Percentiles rank a stretch among this genome's conserved stretches.
Conservation (phyloP, 768 basidiomycete genomes). For the Trametes cinnabarina region DNA sequence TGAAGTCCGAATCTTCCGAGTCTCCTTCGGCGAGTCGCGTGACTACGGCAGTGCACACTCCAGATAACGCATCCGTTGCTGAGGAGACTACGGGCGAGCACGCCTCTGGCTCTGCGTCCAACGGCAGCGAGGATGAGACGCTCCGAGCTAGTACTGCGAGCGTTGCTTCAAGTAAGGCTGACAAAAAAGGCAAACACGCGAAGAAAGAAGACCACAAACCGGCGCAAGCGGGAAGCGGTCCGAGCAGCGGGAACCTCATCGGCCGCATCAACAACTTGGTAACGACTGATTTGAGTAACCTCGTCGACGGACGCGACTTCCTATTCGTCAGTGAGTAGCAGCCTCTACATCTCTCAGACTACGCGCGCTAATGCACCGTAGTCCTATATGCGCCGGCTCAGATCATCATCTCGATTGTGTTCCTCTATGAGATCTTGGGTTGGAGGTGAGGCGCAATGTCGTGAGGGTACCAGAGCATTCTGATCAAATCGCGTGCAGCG, state of each 20-base stretch:
- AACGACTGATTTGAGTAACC: conserved; percentile 52
- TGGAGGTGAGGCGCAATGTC: conserved; percentile 38
- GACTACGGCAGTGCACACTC: conserved; percentile 26
- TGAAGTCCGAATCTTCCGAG: conserved; percentile 37
- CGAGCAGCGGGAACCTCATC: conserved; percentile 45
- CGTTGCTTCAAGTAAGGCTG: background rate
- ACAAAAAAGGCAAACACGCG: conserved; percentile 5
- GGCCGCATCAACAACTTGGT: conserved; percentile 81
- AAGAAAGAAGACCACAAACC: conserved; percentile 9
- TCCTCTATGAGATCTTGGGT: conserved; percentile 46
- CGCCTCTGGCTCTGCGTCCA: background rate
- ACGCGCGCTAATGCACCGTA: background rate
- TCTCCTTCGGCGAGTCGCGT: conserved; percentile 21
- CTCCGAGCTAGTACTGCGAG: conserved; percentile 14
- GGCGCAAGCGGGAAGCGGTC: background rate
- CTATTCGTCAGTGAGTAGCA: conserved; percentile 16
- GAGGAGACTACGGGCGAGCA: background rate
- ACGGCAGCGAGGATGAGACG: conserved; percentile 18
- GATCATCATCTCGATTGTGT: conserved; percentile 37
- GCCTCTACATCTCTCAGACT: background rate
- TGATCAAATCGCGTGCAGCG: conserved; percentile 13
- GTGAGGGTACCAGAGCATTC: background rate
- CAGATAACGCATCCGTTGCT: conserved; percentile 26
- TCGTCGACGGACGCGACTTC: conserved; percentile 31
- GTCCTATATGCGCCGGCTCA: conserved; percentile 41